Percentiles rank a stretch among this genome's conserved stretches.
Conservation (phyloP, 176 grass and related monocot genomes). For the Musa schizocarpa region DNA sequence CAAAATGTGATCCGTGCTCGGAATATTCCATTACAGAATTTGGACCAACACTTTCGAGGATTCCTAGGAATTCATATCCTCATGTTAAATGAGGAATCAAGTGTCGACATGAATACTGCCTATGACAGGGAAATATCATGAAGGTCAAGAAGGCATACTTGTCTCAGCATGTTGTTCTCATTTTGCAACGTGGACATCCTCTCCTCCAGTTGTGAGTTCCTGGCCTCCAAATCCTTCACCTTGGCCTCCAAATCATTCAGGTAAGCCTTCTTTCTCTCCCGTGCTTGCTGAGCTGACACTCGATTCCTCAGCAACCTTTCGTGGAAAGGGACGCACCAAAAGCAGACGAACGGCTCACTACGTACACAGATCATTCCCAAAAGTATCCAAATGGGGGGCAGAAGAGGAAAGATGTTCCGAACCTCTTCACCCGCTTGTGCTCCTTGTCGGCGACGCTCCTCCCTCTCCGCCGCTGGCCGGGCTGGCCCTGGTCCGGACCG, state of each 20-base stretch:
- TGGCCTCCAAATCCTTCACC: conserved; percentile 10
- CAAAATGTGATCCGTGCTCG: neutral
- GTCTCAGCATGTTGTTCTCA: conserved; percentile 23
- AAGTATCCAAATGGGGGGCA: neutral
- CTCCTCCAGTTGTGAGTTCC: conserved; percentile 16
- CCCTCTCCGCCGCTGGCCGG: conserved; percentile 57
- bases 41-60: neutral
- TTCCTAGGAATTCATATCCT: neutral
- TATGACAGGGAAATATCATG: neutral
- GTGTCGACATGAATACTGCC: neutral
- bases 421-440: conserved; percentile 91
- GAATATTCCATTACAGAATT: neutral
- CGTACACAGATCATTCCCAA: neutral
- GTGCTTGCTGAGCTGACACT: conserved; percentile 23
- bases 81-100: neutral
- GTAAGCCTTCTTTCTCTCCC: conserved; percentile 25
- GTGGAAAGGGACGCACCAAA: neutral
- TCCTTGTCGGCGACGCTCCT: conserved; percentile 88
- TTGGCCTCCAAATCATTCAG: conserved; percentile 14
- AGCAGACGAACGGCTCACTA: neutral
- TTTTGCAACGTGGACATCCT: conserved; percentile 19
- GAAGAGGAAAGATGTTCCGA: neutral
- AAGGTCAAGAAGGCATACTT: neutral
- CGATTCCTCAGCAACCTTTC: conserved; percentile 22
- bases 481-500: conserved; percentile 13